Base-by-base conservation (phyloP, 1,284 basidiomycete genomes). In the Cryptococcus neoformans region DNA sequence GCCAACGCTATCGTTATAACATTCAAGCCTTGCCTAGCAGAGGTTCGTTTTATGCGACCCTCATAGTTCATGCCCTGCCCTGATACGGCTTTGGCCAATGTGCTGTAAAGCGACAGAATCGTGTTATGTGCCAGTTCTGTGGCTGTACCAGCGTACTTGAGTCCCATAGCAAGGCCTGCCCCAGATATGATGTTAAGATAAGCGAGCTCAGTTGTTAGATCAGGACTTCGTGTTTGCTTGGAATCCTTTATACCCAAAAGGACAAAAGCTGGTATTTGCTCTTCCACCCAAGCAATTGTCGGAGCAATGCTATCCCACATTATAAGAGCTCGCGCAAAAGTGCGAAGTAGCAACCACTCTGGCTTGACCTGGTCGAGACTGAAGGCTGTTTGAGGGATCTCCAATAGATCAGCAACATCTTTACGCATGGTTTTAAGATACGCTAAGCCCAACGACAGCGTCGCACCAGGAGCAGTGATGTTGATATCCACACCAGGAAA, bases 81-180 rank as follows among this genome's bases (percentile, higher is more conserved):
- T n/a, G 76, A 87, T 63, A 73, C 74, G 7, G 75, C 75, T 57
- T 77, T 78, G 55, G 58, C 68, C 9, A 93, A 88, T 28, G 85
- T 80, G 65, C 93, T 89, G 64, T 89, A 89, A 74, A 91, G 87
- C 52, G 83, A 81, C 56, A 94, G 85, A 50, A 99, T 82, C 66
- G 89, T 83, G 37, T 83, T 80, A 72, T 96, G 91, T 0, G 93
- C 94, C 64, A 90, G 85, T 58, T 91, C 88, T 35, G 87, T 82
- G 0, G 92, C 92, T 0, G 90, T 93, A 7, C 96, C 94, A 1
- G 96, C 95, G 69, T 86, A 96, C 73, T 95, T 97, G 61, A 99
- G 80, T 6, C 88, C 92, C 38, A 99, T 83, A 0, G 87, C 91
- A 62, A 99, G 92, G 76, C 92, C 94, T 44, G 88, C 89, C 2